A percentile compares a stretch with the other conserved stretches of the same genome.
Evolutionary conservation across 2,329 filamentous ascomycete species (phyloP).

Genomic region (Aphanoascus verrucosus): DNA sequence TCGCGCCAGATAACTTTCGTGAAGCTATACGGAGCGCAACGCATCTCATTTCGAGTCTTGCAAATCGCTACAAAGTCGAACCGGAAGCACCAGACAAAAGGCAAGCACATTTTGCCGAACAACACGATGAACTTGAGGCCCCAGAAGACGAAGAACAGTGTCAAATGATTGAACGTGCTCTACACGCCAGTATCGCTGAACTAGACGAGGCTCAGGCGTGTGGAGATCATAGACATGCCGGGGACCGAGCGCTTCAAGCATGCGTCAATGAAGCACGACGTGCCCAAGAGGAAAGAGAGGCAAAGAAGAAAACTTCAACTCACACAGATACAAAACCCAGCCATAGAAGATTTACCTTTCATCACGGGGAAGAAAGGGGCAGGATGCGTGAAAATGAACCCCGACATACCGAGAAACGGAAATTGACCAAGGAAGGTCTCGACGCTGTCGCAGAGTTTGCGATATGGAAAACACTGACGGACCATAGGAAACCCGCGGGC

Average conservation of each 20-base stretch:
- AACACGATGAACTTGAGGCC: not conserved
- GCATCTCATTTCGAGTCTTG: slow-evolving; percentile 6
- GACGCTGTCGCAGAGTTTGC: slow-evolving; percentile 66
- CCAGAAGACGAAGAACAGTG: slow-evolving; percentile 58
- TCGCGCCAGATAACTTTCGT: slow-evolving; percentile 7
- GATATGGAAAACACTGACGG: slow-evolving; percentile 58
- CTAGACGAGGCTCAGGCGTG: slow-evolving; percentile 33
- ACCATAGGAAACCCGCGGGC: not conserved
- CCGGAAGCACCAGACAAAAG: slow-evolving; percentile 7
- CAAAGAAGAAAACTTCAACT: not conserved
- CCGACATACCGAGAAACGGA: slow-evolving; percentile 31
- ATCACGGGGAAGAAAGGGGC: slow-evolving; percentile 23
- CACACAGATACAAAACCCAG: not conserved
- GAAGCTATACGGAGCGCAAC: slow-evolving; percentile 10
- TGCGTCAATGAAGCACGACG: slow-evolving; percentile 38
- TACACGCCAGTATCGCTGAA: slow-evolving; percentile 59
- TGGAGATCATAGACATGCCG: slow-evolving; percentile 37
- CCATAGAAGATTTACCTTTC: not conserved
- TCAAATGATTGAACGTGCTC: slow-evolving; percentile 58
- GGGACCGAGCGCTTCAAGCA: slow-evolving; percentile 42
- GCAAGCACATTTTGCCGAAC: slow-evolving; percentile 2
- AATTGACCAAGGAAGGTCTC: slow-evolving; percentile 49
- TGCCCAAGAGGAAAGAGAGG: slow-evolving; percentile 16
- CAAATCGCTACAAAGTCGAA: slow-evolving; percentile 8
- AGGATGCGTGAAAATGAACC: not conserved